phyloP scores from a whole-genome alignment of 1,284 basidiomycete genomes.

The Cutaneotrichosporon cutaneum region DNA sequence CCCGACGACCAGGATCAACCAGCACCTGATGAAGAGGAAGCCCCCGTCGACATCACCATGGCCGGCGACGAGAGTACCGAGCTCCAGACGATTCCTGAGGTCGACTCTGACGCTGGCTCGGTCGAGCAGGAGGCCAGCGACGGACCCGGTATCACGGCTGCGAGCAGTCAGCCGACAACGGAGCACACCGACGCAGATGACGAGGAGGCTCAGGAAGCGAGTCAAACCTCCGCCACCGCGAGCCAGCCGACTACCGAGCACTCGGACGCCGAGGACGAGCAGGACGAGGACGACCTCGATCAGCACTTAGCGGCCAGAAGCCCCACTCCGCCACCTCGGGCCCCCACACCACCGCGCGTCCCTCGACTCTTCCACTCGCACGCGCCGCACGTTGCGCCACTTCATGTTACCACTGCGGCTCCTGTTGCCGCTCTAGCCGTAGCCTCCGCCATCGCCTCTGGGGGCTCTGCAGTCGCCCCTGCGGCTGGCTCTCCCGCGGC shows the following conservation, averaged over 20 bases:
- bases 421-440: background rate
- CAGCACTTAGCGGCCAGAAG: background rate
- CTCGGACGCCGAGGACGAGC: background rate
- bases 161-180: background rate
- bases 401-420: background rate
- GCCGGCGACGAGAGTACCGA: background rate
- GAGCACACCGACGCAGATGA: background rate
- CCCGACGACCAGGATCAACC: background rate
- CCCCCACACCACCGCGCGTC: background rate
- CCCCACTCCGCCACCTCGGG: background rate
- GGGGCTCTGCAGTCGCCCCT: too few relatives aligned
- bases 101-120: background rate
- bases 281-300: background rate
- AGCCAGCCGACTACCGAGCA: background rate
- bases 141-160: background rate
- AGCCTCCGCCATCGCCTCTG: too few relatives aligned
- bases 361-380: conserved; percentile 3
- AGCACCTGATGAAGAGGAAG: background rate
- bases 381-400: background rate
- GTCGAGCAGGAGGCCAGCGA: background rate
- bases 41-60: background rate
- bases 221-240: background rate
- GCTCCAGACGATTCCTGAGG: background rate
- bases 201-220: background rate
- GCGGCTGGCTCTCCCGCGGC: too few relatives aligned